Percentiles rank a stretch among this genome's conserved stretches.
These are phyloP conservation scores for Kernera saxatilis DNA, from an alignment of 345 rosid genomes.

Conservation along the genomic window DNA sequence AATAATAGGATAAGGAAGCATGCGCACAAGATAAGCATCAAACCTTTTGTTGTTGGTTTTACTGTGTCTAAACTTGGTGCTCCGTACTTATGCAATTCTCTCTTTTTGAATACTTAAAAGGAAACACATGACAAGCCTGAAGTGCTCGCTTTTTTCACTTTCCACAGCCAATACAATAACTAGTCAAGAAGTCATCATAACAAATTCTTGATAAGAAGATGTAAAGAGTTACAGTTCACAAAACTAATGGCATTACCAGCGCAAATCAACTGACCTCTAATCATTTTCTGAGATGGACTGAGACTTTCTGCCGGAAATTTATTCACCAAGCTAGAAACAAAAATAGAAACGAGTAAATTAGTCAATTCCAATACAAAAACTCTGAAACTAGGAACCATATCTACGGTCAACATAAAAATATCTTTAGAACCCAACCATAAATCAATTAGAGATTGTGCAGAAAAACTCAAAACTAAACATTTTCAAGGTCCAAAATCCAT, in stretches of 20 bases:
- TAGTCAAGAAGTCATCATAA: conserved; percentile 15
- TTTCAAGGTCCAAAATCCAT: not conserved
- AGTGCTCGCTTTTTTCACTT: not conserved
- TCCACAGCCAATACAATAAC: not conserved
- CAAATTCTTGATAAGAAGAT: not conserved
- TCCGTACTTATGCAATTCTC: conserved; percentile 5
- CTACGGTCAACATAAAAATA: too few species aligned
- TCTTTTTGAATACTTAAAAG: not conserved
- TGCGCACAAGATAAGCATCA: conserved; percentile 16
- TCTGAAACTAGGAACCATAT: not conserved
- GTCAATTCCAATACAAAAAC: not conserved
- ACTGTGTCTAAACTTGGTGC: conserved; percentile 17
- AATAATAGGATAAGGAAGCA: conserved; percentile 8
- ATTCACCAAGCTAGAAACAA: not conserved
- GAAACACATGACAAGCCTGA: conserved; percentile 11
- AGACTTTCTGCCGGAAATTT: not conserved
- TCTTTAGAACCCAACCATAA: not conserved
- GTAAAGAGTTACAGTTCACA: not conserved
- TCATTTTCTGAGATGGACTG: not conserved
- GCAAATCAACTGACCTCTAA: not conserved
- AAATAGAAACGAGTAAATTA: not conserved
- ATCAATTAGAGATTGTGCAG: not conserved
- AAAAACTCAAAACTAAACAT: not conserved
- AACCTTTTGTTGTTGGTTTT: conserved; percentile 1
- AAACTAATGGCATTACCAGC: not conserved